Evolutionary conservation across 2,329 filamentous ascomycete species (phyloP), one percentile per base, ranked within the genome.

Genomic region (Metarhizium guizhouense): DNA sequence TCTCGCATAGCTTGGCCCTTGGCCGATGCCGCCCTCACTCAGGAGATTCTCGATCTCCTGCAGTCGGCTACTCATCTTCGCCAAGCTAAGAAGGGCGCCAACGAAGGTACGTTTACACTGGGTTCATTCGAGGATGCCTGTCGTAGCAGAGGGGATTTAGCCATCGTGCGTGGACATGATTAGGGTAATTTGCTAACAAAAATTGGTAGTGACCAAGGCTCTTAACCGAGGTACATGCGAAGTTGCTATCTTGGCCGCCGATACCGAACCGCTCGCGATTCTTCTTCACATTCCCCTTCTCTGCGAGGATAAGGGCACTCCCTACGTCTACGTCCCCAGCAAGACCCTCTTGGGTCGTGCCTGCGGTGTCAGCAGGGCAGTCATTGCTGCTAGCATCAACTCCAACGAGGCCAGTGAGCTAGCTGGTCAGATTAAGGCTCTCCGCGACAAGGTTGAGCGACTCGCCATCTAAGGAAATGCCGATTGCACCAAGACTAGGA

Each of bases 381-480:
- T 97, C 59, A 96, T 97, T 65, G 87, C 90, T 45, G 86, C 84
- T 59, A 86, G 81, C 67, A 95, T 97, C 74, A 96, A 90, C 63
- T 91, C 87, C 73, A 95, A 95, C 81, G 90, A 95, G 76, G 87
- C 87, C 43, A 88, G 84, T 67, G 92, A 96, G 73, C 80, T 97
- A 58, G 88, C 86, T 73, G 82, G 83, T 67, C 90, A 95, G 80
- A 96, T 97, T 73, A 83, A 88, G 65, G 81, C 85, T 62, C 80
- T 96, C 68, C 95, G 93, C 80, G 89, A 95, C 75, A 95, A 96
- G 84, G 89, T 97, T 55, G 93, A 97, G 82, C 84, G 92, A 66
- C 82, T 96, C 64, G 91, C 93, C 79, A 96, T 96, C 76, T 96
- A 86, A 83, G 63, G 6, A 16, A 6, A 4, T 18, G 6, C n/a